Evolutionary conservation across 495 filamentous ascomycete genomes (phyloP).

Genomic region (Xylaria sp.): DNA sequence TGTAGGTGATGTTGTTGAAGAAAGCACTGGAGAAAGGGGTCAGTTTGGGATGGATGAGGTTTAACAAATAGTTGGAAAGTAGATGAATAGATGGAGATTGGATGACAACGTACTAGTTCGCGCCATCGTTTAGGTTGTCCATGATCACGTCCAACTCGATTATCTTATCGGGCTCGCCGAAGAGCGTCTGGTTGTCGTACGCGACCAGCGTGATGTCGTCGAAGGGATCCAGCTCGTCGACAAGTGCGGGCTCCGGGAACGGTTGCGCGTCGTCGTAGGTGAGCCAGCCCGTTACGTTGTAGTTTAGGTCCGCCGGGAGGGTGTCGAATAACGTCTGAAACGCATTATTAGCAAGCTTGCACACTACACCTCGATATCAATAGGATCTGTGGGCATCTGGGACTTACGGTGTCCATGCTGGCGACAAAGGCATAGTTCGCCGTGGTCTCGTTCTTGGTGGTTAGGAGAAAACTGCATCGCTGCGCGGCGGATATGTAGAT

Average conservation of each 20-base stretch:
- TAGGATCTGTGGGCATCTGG: not conserved
- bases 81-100: not conserved
- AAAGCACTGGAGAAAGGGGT: slow-evolving; percentile 63
- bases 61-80: not conserved
- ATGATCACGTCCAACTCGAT: slow-evolving; percentile 72
- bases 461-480: slow-evolving; percentile 72
- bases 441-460: slow-evolving; percentile 66
- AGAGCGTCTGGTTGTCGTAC: slow-evolving; percentile 63
- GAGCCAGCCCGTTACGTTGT: slow-evolving; percentile 82
- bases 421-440: slow-evolving; percentile 72
- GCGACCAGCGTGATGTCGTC: slow-evolving; percentile 78
- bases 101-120: slow-evolving; percentile 68
- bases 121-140: slow-evolving; percentile 75
- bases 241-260: slow-evolving; percentile 60
- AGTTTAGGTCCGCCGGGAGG: slow-evolving; percentile 68
- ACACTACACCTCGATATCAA: not conserved
- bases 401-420: slow-evolving; percentile 65
- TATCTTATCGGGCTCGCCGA: slow-evolving; percentile 63
- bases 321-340: slow-evolving; percentile 72
- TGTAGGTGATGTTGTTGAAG: slow-evolving; percentile 82
- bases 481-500: slow-evolving; percentile 75
- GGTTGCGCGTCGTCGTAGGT: slow-evolving; percentile 69
- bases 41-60: not conserved
- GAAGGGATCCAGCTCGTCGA: slow-evolving; percentile 69
- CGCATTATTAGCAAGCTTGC: not conserved